A percentile compares a stretch with the other conserved stretches of the same genome.
Evolutionary conservation across 441 rosid genomes (phyloP).

Genomic region (Jatropha podagrica): DNA sequence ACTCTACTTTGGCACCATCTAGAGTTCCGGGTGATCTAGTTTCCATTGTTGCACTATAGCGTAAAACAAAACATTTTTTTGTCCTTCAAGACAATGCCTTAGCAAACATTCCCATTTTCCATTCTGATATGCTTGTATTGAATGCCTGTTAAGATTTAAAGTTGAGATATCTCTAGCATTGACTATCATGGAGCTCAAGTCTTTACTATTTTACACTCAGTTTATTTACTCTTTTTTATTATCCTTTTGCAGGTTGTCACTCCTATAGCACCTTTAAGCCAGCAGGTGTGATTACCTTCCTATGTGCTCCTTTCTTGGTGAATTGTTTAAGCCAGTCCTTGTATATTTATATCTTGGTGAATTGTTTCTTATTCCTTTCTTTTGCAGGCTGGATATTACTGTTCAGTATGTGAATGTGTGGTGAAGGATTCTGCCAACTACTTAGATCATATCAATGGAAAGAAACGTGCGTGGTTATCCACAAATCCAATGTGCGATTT

Average conservation of each 20-base stretch:
- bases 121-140: not conserved
- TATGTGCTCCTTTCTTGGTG: not conserved
- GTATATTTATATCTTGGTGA: not conserved
- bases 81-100: not conserved
- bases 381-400: constrained; percentile 90
- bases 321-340: not conserved
- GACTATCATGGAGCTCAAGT: not conserved
- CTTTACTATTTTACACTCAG: not conserved
- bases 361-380: constrained; percentile 5
- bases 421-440: constrained; percentile 99
- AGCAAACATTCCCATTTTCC: not conserved
- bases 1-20: not conserved
- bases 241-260: constrained; percentile 76
- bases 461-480: constrained; percentile 66
- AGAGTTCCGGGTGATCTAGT: not conserved
- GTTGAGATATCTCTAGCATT: not conserved
- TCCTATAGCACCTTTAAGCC: constrained; percentile 97
- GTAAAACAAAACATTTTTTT: not conserved
- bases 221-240: not conserved
- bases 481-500: not conserved
- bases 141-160: not conserved
- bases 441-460: constrained; percentile 98
- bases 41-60: not conserved
- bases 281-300: constrained; percentile 61
- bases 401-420: constrained; percentile 94